A percentile compares a stretch with the other conserved stretches of the same genome.
phyloP scores from a whole-genome alignment of 495 filamentous ascomycete genomes.

The Neurospora cerealis region DNA sequence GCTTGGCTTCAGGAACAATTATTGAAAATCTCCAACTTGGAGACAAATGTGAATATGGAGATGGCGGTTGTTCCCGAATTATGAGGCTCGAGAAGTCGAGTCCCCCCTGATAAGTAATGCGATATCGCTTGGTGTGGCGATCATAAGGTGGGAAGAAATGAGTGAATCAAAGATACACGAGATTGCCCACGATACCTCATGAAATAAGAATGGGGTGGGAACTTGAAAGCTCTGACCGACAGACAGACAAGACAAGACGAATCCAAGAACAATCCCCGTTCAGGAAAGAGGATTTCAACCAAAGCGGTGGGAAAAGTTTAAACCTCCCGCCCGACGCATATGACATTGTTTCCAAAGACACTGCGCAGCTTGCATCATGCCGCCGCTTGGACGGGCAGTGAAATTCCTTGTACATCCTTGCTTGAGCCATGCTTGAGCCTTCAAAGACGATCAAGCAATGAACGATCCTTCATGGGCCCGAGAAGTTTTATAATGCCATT shows the following conservation, averaged over 20 bases:
- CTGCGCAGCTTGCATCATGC: not conserved
- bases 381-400: not conserved
- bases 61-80: not conserved
- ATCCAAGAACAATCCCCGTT: not conserved
- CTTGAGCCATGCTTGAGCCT: not conserved
- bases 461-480: not conserved
- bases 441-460: not conserved
- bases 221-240: not conserved
- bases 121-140: not conserved
- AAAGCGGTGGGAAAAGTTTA: not conserved
- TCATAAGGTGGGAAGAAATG: not conserved
- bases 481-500: not conserved
- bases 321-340: not conserved
- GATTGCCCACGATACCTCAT: not conserved
- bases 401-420: not conserved
- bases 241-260: not conserved
- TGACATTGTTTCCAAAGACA: not conserved
- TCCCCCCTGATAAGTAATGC: not conserved
- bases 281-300: not conserved
- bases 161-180: not conserved
- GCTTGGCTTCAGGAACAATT: not conserved
- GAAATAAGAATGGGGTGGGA: not conserved
- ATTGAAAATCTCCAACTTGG: not conserved
- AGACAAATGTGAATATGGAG: not conserved
- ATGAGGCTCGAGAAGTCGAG: not conserved